These are phyloP conservation scores for Jacaranda mimosifolia DNA, from an alignment of 257 asterid species.

Conservation along the genomic window DNA sequence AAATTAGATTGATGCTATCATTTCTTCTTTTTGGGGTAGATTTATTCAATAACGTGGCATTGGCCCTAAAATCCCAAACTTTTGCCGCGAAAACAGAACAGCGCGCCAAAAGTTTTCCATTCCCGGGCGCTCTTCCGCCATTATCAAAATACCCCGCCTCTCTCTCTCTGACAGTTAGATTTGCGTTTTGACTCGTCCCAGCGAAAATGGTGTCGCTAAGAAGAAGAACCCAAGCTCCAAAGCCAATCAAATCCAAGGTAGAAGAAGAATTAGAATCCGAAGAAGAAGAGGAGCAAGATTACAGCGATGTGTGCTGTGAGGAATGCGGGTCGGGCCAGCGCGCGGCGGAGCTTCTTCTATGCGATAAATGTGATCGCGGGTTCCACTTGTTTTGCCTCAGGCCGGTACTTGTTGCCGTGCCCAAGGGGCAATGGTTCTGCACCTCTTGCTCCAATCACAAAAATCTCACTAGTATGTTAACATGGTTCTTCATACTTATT, in stretches of 20 bases:
- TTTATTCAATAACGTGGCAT: neutral
- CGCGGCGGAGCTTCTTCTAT: conserved; percentile 73
- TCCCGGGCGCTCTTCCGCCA: conserved; percentile 36
- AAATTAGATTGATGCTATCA: too few relatives aligned
- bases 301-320: conserved; percentile 62
- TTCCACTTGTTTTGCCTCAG: conserved; percentile 79
- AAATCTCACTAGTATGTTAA: conserved; percentile 48
- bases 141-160: conserved; percentile 12
- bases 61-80: conserved; percentile 41
- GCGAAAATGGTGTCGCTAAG: conserved; percentile 50
- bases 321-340: conserved; percentile 79
- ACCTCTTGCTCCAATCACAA: conserved; percentile 55
- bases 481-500: neutral
- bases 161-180: conserved; percentile 3
- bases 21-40: too few relatives aligned
- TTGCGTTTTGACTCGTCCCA: neutral
- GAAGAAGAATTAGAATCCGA: conserved; percentile 2
- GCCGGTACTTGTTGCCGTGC: conserved; percentile 79
- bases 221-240: conserved; percentile 74
- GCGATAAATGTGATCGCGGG: conserved; percentile 86
- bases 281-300: conserved; percentile 41
- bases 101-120: conserved; percentile 40
- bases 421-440: conserved; percentile 84
- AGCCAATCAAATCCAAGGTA: conserved; percentile 44
- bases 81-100: conserved; percentile 45